Base-by-base conservation (phyloP, 495 filamentous ascomycete species). In the Penicillium goetzii region DNA sequence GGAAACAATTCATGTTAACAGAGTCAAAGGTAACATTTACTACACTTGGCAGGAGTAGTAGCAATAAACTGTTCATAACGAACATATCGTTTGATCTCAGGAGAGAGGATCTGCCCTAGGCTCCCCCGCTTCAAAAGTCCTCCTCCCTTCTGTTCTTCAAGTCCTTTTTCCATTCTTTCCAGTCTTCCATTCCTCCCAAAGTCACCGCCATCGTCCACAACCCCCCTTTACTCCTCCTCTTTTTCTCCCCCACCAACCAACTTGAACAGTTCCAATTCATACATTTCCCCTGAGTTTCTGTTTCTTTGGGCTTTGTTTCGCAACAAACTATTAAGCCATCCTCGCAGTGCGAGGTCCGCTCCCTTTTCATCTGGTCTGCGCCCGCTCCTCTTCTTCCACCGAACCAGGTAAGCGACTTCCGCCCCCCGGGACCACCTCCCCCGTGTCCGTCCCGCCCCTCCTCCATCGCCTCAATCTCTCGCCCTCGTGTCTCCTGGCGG, bases 271-370 rank as follows among this genome's bases (percentile, higher is more conserved):
- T 43, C 34, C 59, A 60, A 19, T 60, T 26, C 36, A 45, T 53
- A 43, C 30, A 52, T 36, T 10, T 41, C 53, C 58, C 47, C 23
- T 53, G 38, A 54, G 45, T 59, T 32, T 55, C 5, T 36, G 3
- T 36, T 11, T 36, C 33, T 38, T 4, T 25, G 14, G 10, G 2
- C 28, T 3, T 34, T 12, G 2, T 60, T 56, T 45, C 49, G 55
- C 41, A 34, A 45, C 23, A 23, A 25, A 25, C 58, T 43, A 21
- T 58, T 55, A 59, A 69, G 64, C 72, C 50, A 56, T 68, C 65
- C 71, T 73, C 71, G 69, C 71, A 63, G 66, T 66, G 71, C 68
- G 71, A 69, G 71, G 68, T 49, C 67, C 49, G 63, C 60, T 72
- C 67, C 52, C 34, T 33, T 14, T 38, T 53, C 40, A 54, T 53